Conservation (phyloP, 805 yeast genomes). For the Naumovozyma dairenensis region DNA sequence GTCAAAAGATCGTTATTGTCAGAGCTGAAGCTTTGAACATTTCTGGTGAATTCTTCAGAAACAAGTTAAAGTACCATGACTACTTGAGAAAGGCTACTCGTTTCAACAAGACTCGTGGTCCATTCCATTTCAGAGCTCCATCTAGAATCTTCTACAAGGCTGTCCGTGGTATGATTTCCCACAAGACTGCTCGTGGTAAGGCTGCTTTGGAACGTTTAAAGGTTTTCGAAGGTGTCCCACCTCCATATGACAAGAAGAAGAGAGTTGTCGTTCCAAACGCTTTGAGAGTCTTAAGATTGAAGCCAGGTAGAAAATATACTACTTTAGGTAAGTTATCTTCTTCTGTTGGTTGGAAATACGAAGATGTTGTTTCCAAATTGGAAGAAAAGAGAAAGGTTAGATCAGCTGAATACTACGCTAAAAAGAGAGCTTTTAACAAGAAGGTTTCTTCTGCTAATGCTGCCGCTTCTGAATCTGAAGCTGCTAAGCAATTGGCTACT, state of each 20-base stretch:
- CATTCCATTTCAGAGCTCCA: slow-evolving; percentile 99
- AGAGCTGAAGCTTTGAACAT: slow-evolving; percentile 97
- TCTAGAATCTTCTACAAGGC: slow-evolving; percentile 99
- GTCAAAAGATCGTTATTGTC: slow-evolving; percentile 95
- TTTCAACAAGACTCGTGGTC: slow-evolving; percentile 98
- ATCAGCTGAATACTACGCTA: slow-evolving; percentile 98
- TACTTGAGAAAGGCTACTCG: slow-evolving; percentile 99
- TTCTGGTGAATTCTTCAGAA: slow-evolving; percentile 99
- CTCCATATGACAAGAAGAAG: slow-evolving; percentile 99
- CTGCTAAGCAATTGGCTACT: slow-evolving; percentile 86
- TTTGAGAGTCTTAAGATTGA: slow-evolving; percentile 95
- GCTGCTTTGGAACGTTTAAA: slow-evolving; percentile 99
- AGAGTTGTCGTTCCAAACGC: slow-evolving; percentile 99
- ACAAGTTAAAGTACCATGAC: slow-evolving; percentile 99
- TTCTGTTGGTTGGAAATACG: slow-evolving; percentile 99
- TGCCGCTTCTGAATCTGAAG: slow-evolving; percentile 82
- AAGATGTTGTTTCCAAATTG: slow-evolving; percentile 90
- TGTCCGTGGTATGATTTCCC: slow-evolving; percentile 97
- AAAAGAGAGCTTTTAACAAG: slow-evolving; percentile 93
- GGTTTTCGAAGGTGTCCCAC: slow-evolving; percentile 99
- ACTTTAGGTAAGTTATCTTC: slow-evolving; percentile 93
- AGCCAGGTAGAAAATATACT: slow-evolving; percentile 99
- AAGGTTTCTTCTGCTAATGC: slow-evolving; percentile 82
- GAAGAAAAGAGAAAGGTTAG: slow-evolving; percentile 99
- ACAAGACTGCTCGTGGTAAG: slow-evolving; percentile 99